Conservation (phyloP, 2,329 filamentous ascomycete species). For the Hymenotorrendiella dingleyae region DNA sequence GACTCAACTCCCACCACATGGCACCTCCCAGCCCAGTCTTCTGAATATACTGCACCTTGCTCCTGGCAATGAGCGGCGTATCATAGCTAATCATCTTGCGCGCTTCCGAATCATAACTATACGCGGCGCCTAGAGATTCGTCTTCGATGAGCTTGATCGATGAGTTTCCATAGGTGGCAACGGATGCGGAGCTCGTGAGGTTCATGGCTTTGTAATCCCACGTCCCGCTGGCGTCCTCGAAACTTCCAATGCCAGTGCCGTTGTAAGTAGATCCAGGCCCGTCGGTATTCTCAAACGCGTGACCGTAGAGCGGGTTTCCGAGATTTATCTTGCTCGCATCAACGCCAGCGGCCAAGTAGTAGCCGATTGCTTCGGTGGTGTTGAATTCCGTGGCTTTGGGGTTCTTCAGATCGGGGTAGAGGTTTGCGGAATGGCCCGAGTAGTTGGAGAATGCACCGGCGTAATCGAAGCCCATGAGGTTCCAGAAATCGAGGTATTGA, state of each 20-base stretch:
- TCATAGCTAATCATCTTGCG: constrained; percentile 1
- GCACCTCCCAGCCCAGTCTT: not conserved
- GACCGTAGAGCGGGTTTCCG: constrained; percentile 75
- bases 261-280: constrained; percentile 58
- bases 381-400: constrained; percentile 61
- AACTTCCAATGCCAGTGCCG: constrained; percentile 57
- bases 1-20: constrained; percentile 1
- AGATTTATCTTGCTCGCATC: constrained; percentile 61
- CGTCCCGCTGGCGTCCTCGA: constrained; percentile 63
- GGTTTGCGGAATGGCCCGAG: constrained; percentile 58
- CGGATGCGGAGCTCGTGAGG: constrained; percentile 47
- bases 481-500: constrained; percentile 44
- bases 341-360: constrained; percentile 50
- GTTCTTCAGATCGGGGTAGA: constrained; percentile 53
- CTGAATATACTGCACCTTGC: not conserved
- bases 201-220: constrained; percentile 80
- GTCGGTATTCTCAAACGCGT: constrained; percentile 57
- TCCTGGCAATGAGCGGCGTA: not conserved
- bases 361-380: constrained; percentile 55
- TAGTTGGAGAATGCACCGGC: constrained; percentile 40
- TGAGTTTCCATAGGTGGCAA: too few relatives aligned
- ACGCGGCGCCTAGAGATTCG: constrained; percentile 50
- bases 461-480: constrained; percentile 44
- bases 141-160: constrained; percentile 40
- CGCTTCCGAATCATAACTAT: constrained; percentile 54